Conservation (phyloP, 345 rosid genomes). For the Crucihimalaya himalaica region DNA sequence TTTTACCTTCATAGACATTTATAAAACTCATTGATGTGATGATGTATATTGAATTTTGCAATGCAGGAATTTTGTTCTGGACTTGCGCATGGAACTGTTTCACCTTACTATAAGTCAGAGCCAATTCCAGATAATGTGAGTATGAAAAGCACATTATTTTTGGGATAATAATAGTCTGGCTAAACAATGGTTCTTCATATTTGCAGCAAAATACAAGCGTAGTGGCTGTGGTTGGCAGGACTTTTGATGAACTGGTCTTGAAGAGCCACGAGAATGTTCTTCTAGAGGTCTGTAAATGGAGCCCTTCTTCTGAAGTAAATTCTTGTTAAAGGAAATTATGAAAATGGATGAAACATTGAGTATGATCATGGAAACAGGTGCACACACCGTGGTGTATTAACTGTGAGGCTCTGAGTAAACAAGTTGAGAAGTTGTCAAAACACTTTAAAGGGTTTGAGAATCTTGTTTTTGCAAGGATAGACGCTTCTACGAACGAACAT, state of each 20-base stretch:
- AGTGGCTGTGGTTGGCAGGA: slow-evolving; percentile 71
- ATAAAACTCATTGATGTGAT: slow-evolving; percentile 16
- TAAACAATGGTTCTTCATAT: slow-evolving; percentile 33
- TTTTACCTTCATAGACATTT: not conserved
- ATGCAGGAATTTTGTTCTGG: slow-evolving; percentile 69
- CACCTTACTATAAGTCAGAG: slow-evolving; percentile 78
- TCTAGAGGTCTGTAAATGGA: slow-evolving; percentile 62
- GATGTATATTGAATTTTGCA: slow-evolving; percentile 19
- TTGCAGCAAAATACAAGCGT: slow-evolving; percentile 63
- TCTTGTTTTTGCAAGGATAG: slow-evolving; percentile 77
- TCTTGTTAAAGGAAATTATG: not conserved
- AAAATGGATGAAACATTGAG: slow-evolving; percentile 13
- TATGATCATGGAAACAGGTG: slow-evolving; percentile 49
- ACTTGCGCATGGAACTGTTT: slow-evolving; percentile 55
- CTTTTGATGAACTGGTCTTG: slow-evolving; percentile 74
- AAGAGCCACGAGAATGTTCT: slow-evolving; percentile 66
- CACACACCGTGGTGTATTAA: slow-evolving; percentile 84
- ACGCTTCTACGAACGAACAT: slow-evolving; percentile 88
- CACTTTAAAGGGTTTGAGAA: slow-evolving; percentile 72
- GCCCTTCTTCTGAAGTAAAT: not conserved
- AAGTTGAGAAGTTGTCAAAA: slow-evolving; percentile 81
- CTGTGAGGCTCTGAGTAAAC: slow-evolving; percentile 75
- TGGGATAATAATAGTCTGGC: slow-evolving; percentile 25
- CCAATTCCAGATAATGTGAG: slow-evolving; percentile 80
- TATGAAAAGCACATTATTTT: not conserved